Evolutionary conservation across 75 land plant genomes (phyloP), one percentile per base, ranked within the genome.

Genomic region (Ceratopteris richardii): DNA sequence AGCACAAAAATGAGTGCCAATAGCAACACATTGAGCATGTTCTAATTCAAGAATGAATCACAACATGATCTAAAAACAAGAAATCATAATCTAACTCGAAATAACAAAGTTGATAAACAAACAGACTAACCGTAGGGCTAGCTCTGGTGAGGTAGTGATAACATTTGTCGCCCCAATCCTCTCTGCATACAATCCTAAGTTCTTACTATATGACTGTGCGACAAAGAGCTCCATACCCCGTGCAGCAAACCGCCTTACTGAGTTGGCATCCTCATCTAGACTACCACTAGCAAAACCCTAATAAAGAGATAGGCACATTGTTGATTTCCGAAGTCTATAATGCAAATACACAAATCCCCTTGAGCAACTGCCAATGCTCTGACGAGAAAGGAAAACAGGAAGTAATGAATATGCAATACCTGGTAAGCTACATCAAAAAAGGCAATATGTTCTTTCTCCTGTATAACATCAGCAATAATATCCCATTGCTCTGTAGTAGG

Each of bases 261-360:
- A 93, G 44, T 73, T 69, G 19, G 95, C 95, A 81, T 93, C 98
- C 29, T 68, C 81, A 73, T 93, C 95, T 64, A 88, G 79, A 69
- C 85, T 93, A 31, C 95, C 98, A 77, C 98, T 93, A 5, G 91
- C 96, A 81, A 94, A 94, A 43, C 96, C 91, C 98, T 93, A 61
- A 14, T 20, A 3, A 2, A 20, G 21, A 4, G 14, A 17, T n/a
- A 33, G 37, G 9, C n/a, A n/a, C n/a, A n/a, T n/a, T n/a, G n/a
- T n/a, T n/a, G n/a, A n/a, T n/a, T n/a, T n/a, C n/a, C n/a, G n/a
- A n/a, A n/a, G n/a, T n/a, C n/a, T n/a, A n/a, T n/a, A n/a, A n/a
- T n/a, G n/a, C n/a, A n/a, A n/a, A n/a, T n/a, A n/a, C n/a, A n/a
- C n/a, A n/a, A n/a, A n/a, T n/a, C n/a, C n/a, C n/a, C n/a, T n/a